These are phyloP conservation scores for Sisymbrium irio DNA, from an alignment of 345 rosid genomes.

Conservation along the genomic window DNA sequence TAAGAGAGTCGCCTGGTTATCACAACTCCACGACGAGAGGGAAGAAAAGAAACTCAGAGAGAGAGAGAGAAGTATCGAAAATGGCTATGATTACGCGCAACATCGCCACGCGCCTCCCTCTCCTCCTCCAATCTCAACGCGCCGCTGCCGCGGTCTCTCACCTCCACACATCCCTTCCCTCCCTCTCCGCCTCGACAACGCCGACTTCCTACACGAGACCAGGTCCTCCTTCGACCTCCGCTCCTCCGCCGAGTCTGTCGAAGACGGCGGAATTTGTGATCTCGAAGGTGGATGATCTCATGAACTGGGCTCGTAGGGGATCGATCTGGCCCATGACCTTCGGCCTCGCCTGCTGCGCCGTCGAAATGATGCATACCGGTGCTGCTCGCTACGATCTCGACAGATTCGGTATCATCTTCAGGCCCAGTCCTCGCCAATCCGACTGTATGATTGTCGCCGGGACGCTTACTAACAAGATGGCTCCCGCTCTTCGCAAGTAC, in stretches of 20 bases:
- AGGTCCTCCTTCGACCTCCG: constrained; percentile 55
- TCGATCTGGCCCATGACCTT: constrained; percentile 99
- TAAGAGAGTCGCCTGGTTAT: constrained; percentile 17
- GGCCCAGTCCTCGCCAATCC: constrained; percentile 98
- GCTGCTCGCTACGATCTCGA: constrained; percentile 98
- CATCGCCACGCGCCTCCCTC: constrained; percentile 68
- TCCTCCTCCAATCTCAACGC: constrained; percentile 48
- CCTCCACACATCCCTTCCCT: constrained; percentile 54
- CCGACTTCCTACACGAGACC: constrained; percentile 63
- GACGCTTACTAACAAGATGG: constrained; percentile 99
- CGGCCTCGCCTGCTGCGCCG: constrained; percentile 98
- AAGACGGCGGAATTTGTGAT: constrained; percentile 89
- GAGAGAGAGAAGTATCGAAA: not conserved
- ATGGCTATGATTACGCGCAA: constrained; percentile 70
- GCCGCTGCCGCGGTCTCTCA: constrained; percentile 41
- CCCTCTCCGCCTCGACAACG: constrained; percentile 44
- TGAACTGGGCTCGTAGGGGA: constrained; percentile 94
- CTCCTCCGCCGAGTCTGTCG: constrained; percentile 60
- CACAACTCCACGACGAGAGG: constrained; percentile 25
- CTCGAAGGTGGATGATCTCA: constrained; percentile 89
- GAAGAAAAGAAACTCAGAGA: not conserved
- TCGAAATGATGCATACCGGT: constrained; percentile 99
- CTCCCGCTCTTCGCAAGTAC: constrained; percentile 98
- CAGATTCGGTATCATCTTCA: constrained; percentile 86
- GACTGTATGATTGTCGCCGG: constrained; percentile 99